A percentile compares a stretch with the other conserved stretches of the same genome.
Evolutionary conservation across 352 stramenopile species (phyloP).

Genomic region (Globisporangium splendens): DNA sequence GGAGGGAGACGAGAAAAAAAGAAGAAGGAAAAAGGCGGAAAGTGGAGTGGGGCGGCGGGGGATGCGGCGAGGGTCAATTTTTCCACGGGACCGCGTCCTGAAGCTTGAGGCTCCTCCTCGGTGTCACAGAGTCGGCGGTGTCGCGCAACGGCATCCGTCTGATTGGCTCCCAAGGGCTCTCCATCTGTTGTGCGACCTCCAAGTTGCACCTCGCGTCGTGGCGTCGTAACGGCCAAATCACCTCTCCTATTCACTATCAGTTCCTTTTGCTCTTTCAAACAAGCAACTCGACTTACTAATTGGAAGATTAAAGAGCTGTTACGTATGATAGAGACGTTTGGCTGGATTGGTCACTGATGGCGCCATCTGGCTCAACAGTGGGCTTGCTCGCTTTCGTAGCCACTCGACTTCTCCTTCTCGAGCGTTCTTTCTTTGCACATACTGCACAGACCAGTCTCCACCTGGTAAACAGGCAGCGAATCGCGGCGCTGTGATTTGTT

Average conservation of each 20-base stretch:
- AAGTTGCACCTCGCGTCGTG: neutral
- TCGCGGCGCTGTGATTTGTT: too few relatives aligned
- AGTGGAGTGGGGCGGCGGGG: too few relatives aligned
- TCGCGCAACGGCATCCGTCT: neutral
- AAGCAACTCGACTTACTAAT: too few relatives aligned
- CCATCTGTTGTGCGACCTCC: neutral
- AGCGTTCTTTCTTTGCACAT: neutral
- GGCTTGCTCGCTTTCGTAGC: constrained; percentile 3
- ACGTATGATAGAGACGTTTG: neutral
- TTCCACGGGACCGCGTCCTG: too few relatives aligned
- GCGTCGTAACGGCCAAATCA: neutral
- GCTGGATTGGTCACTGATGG: constrained; percentile 4
- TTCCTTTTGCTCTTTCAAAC: too few relatives aligned
- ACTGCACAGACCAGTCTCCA: neutral
- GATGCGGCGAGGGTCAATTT: too few relatives aligned
- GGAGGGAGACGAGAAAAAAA: too few relatives aligned
- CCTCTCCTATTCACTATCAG: neutral
- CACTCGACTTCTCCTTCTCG: neutral
- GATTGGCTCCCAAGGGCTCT: neutral
- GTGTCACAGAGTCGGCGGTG: neutral
- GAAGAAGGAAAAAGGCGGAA: too few relatives aligned
- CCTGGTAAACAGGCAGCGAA: neutral
- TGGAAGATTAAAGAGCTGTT: too few relatives aligned
- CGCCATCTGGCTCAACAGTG: neutral
- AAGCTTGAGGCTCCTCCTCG: neutral